Percentiles rank a stretch among this genome's conserved stretches.
Evolutionary conservation across 2,329 filamentous ascomycete species (phyloP).

Genomic region (Aspergillus fructus): DNA sequence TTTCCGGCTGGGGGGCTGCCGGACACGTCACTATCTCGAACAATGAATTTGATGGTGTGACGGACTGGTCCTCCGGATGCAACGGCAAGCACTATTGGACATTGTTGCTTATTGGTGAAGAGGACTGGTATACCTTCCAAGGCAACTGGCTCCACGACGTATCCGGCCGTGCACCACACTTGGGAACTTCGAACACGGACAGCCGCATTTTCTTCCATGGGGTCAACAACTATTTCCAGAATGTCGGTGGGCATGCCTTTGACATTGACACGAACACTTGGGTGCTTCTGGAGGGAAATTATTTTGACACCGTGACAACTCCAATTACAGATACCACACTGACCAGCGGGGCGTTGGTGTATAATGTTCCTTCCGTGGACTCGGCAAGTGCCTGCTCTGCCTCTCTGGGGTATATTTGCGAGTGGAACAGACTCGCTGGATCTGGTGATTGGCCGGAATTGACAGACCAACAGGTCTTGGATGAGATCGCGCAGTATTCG

Average conservation of each 20-base stretch:
- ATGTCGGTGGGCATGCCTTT: conserved; percentile 57
- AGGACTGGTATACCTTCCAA: conserved; percentile 59
- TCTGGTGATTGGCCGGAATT: conserved; percentile 10
- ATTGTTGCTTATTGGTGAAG: conserved; percentile 56
- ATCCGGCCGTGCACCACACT: conserved; percentile 6
- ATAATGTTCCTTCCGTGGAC: conserved; percentile 9
- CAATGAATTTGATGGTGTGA: conserved; percentile 57
- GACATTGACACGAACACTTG: conserved; percentile 47
- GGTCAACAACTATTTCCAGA: conserved; percentile 61
- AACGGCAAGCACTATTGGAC: conserved; percentile 62
- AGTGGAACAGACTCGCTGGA: conserved; percentile 10
- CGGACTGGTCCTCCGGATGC: conserved; percentile 57
- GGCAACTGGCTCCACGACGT: conserved; percentile 57
- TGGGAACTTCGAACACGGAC: conserved; percentile 2
- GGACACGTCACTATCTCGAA: conserved; percentile 61
- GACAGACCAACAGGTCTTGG: conserved; percentile 7
- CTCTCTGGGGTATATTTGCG: conserved; percentile 14
- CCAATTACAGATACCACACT: conserved; percentile 18
- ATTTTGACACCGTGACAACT: conserved; percentile 55
- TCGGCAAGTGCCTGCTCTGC: conserved; percentile 8
- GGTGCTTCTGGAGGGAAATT: conserved; percentile 58
- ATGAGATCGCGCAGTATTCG: background rate
- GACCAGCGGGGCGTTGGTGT: conserved; percentile 13
- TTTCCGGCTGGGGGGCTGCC: conserved; percentile 54
- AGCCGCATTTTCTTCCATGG: conserved; percentile 8